Evolutionary conservation across 805 yeast species (phyloP).

Genomic region (Pichia scutulata): DNA sequence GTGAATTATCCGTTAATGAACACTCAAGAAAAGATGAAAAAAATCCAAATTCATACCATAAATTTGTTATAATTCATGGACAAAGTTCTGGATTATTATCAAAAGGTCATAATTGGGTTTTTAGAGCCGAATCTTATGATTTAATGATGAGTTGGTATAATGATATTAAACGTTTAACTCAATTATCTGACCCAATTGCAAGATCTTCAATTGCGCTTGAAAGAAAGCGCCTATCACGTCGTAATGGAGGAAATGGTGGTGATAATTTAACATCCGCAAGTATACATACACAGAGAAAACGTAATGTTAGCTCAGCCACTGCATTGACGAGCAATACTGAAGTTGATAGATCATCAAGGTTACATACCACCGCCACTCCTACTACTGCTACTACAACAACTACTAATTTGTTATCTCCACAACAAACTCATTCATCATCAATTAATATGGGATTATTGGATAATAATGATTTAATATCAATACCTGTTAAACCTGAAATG

Average conservation of each 20-base stretch:
- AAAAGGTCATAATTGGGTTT: constrained; percentile 90
- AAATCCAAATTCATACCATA: constrained; percentile 46
- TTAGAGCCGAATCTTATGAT: constrained; percentile 77
- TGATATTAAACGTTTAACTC: constrained; percentile 63
- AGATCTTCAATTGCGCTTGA: constrained; percentile 41
- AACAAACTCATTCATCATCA: constrained; percentile 3
- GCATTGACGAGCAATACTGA: constrained; percentile 15
- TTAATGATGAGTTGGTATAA: constrained; percentile 79
- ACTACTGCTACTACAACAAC: neutral
- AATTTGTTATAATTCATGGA: constrained; percentile 74
- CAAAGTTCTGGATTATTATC: constrained; percentile 66
- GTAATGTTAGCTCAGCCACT: constrained; percentile 11
- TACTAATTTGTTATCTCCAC: neutral
- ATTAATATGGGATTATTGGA: constrained; percentile 5
- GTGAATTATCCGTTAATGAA: constrained; percentile 74
- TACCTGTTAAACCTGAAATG: constrained; percentile 6
- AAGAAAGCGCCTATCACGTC: constrained; percentile 18
- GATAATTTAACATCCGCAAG: constrained; percentile 25
- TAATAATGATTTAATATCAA: constrained; percentile 9
- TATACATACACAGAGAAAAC: constrained; percentile 13
- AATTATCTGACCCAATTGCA: constrained; percentile 51
- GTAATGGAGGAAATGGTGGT: constrained; percentile 13
- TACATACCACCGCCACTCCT: neutral
- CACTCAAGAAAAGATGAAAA: constrained; percentile 68
- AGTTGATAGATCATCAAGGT: neutral